phyloP scores from a whole-genome alignment of 2,329 filamentous ascomycete species.

The Albophoma yamanashiensis region DNA sequence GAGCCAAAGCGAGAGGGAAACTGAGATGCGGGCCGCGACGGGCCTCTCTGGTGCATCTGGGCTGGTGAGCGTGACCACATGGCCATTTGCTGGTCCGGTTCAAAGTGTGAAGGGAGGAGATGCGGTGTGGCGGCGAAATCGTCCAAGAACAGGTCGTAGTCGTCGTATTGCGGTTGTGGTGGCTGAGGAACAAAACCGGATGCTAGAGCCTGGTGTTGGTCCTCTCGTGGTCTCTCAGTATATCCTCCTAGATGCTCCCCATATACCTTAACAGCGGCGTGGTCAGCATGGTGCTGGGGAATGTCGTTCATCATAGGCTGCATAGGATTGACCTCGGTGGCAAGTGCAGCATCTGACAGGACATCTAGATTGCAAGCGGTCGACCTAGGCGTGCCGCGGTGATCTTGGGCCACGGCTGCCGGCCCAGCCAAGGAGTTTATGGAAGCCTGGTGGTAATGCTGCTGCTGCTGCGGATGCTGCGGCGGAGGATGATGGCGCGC shows the following conservation, averaged over 20 bases:
- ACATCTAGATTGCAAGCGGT: slow-evolving; percentile 47
- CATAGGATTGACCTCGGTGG: slow-evolving; percentile 43
- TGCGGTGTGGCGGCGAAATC: slow-evolving; percentile 44
- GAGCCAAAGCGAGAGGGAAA: slow-evolving; percentile 46
- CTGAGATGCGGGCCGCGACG: slow-evolving; percentile 38
- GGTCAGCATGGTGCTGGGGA: slow-evolving; percentile 24
- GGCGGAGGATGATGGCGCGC: slow-evolving; percentile 11
- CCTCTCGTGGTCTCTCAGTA: slow-evolving; percentile 36
- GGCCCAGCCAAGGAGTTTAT: slow-evolving; percentile 22
- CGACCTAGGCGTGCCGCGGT: slow-evolving; percentile 32
- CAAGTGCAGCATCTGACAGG: slow-evolving; percentile 48
- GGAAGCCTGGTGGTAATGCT: slow-evolving; percentile 28
- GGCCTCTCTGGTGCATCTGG: slow-evolving; percentile 25
- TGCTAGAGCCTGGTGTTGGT: slow-evolving; percentile 28
- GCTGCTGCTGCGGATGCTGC: slow-evolving; percentile 4
- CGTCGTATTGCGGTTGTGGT: slow-evolving; percentile 32
- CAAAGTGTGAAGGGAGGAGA: slow-evolving; percentile 43
- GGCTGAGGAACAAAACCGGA: slow-evolving; percentile 23
- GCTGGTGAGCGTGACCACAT: slow-evolving; percentile 37
- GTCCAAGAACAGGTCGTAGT: slow-evolving; percentile 50
- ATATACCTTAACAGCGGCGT: slow-evolving; percentile 37
- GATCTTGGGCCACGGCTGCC: slow-evolving; percentile 32
- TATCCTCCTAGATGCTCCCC: slow-evolving; percentile 35
- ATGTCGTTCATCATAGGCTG: slow-evolving; percentile 38
- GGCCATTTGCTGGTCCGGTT: slow-evolving; percentile 40